These are phyloP conservation scores for Solanum gandarillasii DNA, from an alignment of 257 asterid species.

Conservation along the genomic window DNA sequence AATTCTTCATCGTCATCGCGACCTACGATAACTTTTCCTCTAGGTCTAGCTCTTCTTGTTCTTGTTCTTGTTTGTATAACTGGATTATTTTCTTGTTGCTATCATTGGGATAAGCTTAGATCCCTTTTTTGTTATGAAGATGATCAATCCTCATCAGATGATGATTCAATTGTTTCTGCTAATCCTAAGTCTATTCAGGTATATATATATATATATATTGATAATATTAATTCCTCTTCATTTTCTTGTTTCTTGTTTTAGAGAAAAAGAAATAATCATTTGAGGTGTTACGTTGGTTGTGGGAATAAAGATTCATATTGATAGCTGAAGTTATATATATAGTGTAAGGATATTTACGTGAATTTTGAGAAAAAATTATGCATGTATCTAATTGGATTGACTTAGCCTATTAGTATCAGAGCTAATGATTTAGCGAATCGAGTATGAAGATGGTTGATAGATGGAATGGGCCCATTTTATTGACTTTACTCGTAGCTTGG, in stretches of 20 bases:
- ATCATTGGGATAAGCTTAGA: neutral
- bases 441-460: neutral
- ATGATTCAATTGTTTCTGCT: neutral
- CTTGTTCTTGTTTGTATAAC: neutral
- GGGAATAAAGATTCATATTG: neutral
- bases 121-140: neutral
- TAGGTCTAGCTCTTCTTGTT: neutral
- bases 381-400: neutral
- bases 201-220: neutral
- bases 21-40: neutral
- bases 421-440: neutral
- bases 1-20: neutral
- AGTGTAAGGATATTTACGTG: neutral
- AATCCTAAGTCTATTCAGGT: neutral
- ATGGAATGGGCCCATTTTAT: neutral
- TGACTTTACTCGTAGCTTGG: neutral
- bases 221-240: neutral
- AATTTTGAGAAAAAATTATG: neutral
- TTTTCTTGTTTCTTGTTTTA: neutral
- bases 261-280: neutral
- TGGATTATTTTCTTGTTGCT: neutral
- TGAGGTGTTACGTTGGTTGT: neutral
- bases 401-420: neutral
- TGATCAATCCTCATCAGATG: neutral
- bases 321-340: neutral